Conservation (phyloP, 345 rosid species). For the Hevea brasiliensis region DNA sequence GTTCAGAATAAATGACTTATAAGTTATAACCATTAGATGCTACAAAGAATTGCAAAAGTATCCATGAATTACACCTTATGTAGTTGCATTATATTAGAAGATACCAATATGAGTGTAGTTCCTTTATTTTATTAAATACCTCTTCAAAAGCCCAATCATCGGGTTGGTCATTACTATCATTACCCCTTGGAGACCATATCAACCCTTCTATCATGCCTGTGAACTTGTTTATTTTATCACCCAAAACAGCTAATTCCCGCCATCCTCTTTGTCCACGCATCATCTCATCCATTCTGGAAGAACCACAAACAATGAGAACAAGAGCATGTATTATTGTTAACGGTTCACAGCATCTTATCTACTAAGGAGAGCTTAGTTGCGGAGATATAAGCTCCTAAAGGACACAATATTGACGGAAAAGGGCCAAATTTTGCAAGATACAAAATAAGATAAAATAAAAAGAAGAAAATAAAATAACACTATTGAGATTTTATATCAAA, state of each 20-base stretch:
- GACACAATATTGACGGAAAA: background rate
- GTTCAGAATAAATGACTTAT: background rate
- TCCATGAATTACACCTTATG: background rate
- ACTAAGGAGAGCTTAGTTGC: background rate
- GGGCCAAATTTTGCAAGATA: background rate
- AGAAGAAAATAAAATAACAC: background rate
- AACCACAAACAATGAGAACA: background rate
- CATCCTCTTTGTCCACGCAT: conserved; percentile 97
- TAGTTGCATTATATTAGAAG: background rate
- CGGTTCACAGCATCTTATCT: background rate
- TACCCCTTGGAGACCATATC: conserved; percentile 85
- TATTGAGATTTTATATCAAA: background rate
- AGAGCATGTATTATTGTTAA: background rate
- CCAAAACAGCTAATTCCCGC: conserved; percentile 85
- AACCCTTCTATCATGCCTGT: conserved; percentile 89
- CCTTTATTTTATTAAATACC: conserved; percentile 37
- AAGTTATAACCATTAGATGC: background rate
- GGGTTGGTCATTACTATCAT: conserved; percentile 36
- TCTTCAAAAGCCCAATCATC: conserved; percentile 56
- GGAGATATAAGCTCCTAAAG: background rate
- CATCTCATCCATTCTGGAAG: conserved; percentile 91
- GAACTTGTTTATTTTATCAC: conserved; percentile 84
- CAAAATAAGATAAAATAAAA: background rate
- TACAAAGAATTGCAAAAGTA: background rate
- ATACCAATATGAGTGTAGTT: conserved; percentile 5